Base-by-base conservation (phyloP, 2,329 filamentous ascomycete species). In the Ceratocystis smalleyi region DNA sequence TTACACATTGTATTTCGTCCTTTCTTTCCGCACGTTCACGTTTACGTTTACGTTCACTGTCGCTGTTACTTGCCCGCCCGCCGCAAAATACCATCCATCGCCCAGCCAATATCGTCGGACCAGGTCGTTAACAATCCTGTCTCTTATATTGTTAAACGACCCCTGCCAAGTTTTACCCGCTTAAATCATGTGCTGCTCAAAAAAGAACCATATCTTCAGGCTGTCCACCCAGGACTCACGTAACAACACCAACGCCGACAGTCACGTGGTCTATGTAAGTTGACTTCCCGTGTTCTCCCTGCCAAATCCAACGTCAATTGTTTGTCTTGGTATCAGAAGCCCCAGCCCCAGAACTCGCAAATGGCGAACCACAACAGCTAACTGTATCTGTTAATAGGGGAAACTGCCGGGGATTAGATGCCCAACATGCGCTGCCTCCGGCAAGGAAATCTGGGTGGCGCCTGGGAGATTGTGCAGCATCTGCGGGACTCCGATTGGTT, bases 401-500 rank as follows among this genome's bases (percentile, higher is more conserved):
- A 67, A 51, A n/a, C 75, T 80, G 66, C 76, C 79, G 3, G 80
- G 80, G 8, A 78, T 80, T 30, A 74, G 75, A 68, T 82, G 80
- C 70, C 78, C 79, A 59, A 81, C 75, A 3, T 82, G 80, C 68
- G 74, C 75, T 61, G 70, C 72, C 51, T 72, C 74, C 57, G 80
- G 80, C 66, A 74, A 77, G 67, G 80, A 81, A 69, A 77, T 79
- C 54, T 82, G 80, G 80, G 80, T 82, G 27, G 79, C 81, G 67
- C 79, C 78, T 40, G 80, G 80, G 62, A 76, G 77, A 65, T 73
- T 73, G 61, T 82, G 80, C 69, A 76, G 76, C 40, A 76, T 78
- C 68, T 81, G 79, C 71, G 78, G 79, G 61, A 79, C 78, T 27
- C 75, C 77, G 43, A 72, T 72, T 68, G 72, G 72, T 66, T 73